These are phyloP conservation scores for Camelina neglecta DNA, from an alignment of 345 rosid genomes.

Conservation along the genomic window DNA sequence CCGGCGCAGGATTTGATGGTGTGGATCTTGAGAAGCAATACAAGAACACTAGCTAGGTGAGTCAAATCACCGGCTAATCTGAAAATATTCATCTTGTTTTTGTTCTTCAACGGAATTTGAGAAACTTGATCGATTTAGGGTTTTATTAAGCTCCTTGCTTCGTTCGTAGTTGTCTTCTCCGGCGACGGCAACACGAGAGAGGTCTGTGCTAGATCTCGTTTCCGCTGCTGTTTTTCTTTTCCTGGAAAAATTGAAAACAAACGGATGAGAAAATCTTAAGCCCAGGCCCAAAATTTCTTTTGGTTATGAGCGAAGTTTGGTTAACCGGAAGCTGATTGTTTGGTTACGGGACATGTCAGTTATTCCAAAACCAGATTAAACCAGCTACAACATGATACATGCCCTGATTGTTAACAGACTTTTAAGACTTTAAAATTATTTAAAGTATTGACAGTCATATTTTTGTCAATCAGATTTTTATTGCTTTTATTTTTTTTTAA, in stretches of 20 bases:
- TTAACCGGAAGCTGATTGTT: slow-evolving; percentile 3
- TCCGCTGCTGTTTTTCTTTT: neutral
- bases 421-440: no score
- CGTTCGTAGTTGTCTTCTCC: slow-evolving; percentile 7
- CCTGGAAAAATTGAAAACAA: neutral
- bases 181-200: neutral
- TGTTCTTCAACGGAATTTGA: neutral
- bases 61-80: slow-evolving; percentile 81
- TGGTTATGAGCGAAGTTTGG: neutral
- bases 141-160: slow-evolving; percentile 1
- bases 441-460: no score
- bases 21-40: slow-evolving; percentile 77
- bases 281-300: neutral
- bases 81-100: slow-evolving; percentile 59
- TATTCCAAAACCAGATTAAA: neutral
- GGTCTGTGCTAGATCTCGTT: slow-evolving; percentile 22
- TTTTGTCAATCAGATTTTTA: no score
- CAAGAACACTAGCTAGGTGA: slow-evolving; percentile 72
- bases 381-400: no score
- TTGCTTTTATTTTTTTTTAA: no score
- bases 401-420: no score
- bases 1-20: slow-evolving; percentile 82
- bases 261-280: neutral
- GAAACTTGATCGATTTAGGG: neutral
- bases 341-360: slow-evolving; percentile 4